Evolutionary conservation across 352 stramenopile species (phyloP), one percentile per base, ranked within the genome.

Genomic region (Peronospora farinosa): DNA sequence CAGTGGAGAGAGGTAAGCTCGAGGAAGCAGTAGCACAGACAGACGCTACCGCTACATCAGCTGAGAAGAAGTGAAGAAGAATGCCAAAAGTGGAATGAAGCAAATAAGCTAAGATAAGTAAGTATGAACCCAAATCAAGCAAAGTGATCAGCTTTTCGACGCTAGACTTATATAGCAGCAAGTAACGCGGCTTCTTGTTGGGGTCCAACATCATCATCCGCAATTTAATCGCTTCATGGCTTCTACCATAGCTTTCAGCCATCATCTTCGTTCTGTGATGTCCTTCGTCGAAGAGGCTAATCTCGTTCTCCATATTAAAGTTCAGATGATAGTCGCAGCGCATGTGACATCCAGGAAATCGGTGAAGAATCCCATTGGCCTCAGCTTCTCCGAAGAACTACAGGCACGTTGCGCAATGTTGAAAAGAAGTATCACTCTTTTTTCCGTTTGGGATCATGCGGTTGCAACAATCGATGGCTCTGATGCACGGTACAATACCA

Each of bases 181-280:
- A 48, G 73, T 74, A 89, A 12, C 75, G 75, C 8, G 75, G 75
- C 41, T 86, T 87, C 53, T 84, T 78, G 21, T 65, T 69, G 2
- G 59, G 37, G 0, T 85, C 72, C 2, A 40, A 51, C 40, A 84
- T 86, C 40, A 77, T 78, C 28, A 60, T 39, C 15, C 64, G 57
- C 17, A 56, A 52, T 10, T 74, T 75, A 69, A 73, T 32, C 54
- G 60, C 45, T 74, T 74, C 47, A 68, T 75, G 30, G 56, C 56
- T 47, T 74, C 75, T 5, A 87, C 51, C 49, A 86, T 86, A 40
- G 72, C 71, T 32, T 71, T 75, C 35, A 87, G 48, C 78, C 78
- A 87, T 89, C 74, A 12, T 79, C 72, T 58, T 89, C 84, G 31
- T 86, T 67, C 54, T 84, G 43, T 52, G 23, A 74, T 45, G 58